Conservation (phyloP, 352 stramenopile species). For the Thraustotheca clavata region DNA sequence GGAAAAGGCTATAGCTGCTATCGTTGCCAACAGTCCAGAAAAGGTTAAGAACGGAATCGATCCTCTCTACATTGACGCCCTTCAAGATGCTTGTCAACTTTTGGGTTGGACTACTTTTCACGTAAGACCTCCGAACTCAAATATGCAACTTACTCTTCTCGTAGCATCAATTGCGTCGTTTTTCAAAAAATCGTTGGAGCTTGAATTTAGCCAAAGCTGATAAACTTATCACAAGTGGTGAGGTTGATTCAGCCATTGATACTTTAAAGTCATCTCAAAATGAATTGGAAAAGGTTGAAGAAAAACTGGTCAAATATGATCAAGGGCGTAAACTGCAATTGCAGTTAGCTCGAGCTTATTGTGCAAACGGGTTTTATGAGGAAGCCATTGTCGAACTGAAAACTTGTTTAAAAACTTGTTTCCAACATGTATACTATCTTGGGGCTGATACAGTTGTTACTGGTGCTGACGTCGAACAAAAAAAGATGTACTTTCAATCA, state of each 20-base stretch:
- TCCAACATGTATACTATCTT: background rate
- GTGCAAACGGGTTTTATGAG: background rate
- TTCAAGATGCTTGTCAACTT: background rate
- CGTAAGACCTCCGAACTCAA: background rate
- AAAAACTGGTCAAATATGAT: background rate
- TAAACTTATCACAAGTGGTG: background rate
- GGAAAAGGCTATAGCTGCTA: too few species aligned
- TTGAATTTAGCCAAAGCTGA: background rate
- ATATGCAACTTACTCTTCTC: background rate
- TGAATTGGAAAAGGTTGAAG: background rate
- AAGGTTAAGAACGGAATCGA: background rate
- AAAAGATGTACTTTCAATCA: constrained; percentile 19
- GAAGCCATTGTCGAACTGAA: background rate
- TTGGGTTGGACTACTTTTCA: background rate
- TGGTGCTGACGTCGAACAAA: background rate
- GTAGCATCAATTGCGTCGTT: background rate
- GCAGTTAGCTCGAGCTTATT: background rate
- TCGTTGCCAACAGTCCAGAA: too few species aligned
- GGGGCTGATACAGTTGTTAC: background rate
- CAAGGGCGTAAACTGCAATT: background rate
- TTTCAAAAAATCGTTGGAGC: background rate
- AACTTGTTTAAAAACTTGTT: background rate
- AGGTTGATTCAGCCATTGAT: background rate
- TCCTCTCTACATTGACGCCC: background rate
- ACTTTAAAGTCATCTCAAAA: background rate